These are phyloP conservation scores for Aspergillus viridinutans DNA, from an alignment of 2,329 filamentous ascomycete genomes.

Conservation along the genomic window DNA sequence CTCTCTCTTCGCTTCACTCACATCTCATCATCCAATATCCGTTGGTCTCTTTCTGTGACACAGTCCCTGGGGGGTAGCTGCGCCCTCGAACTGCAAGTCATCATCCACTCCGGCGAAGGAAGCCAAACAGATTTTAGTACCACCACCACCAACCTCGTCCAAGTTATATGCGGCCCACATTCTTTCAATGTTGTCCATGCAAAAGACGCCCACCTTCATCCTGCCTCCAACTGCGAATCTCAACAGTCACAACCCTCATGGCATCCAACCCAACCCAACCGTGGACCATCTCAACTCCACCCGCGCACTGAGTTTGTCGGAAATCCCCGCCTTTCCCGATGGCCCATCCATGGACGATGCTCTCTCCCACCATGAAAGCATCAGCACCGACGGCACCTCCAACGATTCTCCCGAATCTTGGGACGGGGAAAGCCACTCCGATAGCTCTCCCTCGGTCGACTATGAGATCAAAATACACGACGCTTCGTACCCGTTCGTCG, in stretches of 20 bases:
- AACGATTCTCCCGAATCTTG: constrained; percentile 28
- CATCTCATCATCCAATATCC: background rate
- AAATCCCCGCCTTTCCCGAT: constrained; percentile 22
- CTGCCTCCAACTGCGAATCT: constrained; percentile 20
- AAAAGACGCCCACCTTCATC: constrained; percentile 27
- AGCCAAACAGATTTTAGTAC: background rate
- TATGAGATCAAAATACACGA: constrained; percentile 18
- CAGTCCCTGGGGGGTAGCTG: background rate
- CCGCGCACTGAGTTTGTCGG: constrained; percentile 19
- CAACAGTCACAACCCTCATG: constrained; percentile 15
- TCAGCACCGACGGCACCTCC: constrained; percentile 32
- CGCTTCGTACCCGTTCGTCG: constrained; percentile 10
- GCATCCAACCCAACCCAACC: constrained; percentile 7
- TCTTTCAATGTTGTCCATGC: constrained; percentile 39
- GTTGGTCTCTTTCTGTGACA: background rate
- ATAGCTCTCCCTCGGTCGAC: constrained; percentile 18
- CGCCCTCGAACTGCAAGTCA: background rate
- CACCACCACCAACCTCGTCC: background rate
- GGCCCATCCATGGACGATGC: constrained; percentile 25
- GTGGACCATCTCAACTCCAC: constrained; percentile 18
- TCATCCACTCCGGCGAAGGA: background rate
- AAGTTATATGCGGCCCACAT: background rate
- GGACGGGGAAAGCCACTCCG: constrained; percentile 20
- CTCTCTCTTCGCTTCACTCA: background rate
- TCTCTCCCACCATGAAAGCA: constrained; percentile 28